Conservation (phyloP, 2,329 filamentous ascomycete genomes). For the Immersiporthe knoxdaviesiana region DNA sequence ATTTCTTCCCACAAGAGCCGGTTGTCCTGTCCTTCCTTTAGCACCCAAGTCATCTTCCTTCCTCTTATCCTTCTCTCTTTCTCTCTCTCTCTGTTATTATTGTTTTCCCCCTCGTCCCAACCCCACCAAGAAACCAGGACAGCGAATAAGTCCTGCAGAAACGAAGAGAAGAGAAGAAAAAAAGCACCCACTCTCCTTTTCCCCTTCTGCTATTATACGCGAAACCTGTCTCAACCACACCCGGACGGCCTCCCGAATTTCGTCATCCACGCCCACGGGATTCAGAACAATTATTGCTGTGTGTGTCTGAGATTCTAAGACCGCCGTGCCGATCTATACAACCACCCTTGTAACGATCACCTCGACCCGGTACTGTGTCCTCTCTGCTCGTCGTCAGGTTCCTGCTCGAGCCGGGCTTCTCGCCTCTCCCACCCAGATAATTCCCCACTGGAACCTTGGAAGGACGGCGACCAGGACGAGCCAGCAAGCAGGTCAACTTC, state of each 20-base stretch:
- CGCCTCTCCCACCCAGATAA: not conserved
- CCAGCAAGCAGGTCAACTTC: too few species aligned
- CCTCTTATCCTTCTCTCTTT: not conserved
- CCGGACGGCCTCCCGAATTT: conserved; percentile 10
- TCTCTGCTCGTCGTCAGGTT: not conserved
- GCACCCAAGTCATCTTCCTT: not conserved
- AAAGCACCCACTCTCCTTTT: not conserved
- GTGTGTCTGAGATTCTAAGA: conserved; percentile 27
- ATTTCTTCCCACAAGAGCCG: not conserved
- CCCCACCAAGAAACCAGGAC: not conserved
- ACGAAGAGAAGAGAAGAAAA: too few species aligned
- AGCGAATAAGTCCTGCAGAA: not conserved
- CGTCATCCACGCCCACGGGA: conserved; percentile 21
- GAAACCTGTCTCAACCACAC: conserved; percentile 25
- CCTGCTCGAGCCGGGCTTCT: not conserved
- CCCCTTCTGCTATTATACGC: conserved; percentile 11
- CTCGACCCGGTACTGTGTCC: not conserved
- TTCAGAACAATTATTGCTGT: conserved; percentile 18
- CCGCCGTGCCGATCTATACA: not conserved
- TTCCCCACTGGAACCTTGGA: conserved; percentile 5
- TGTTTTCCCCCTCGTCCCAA: not conserved
- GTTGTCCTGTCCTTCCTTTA: not conserved
- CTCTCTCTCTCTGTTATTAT: not conserved
- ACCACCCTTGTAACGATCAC: conserved; percentile 2
- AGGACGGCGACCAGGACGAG: too few species aligned